These are phyloP conservation scores for Grifola frondosa DNA, from an alignment of 1,284 basidiomycete genomes.

Conservation along the genomic window DNA sequence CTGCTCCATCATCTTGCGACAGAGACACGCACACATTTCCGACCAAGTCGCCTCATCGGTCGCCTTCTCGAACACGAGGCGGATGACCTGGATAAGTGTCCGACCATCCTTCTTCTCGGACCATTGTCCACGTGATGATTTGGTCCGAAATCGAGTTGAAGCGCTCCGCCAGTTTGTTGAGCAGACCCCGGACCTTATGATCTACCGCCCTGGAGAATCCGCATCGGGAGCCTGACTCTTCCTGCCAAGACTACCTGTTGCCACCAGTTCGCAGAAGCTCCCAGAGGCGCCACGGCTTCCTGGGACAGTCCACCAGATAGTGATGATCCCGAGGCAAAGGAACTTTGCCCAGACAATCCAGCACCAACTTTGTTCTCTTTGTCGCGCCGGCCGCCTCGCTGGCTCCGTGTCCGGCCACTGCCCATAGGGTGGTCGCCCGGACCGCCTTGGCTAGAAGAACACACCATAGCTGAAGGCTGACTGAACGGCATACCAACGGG, in stretches of 20 bases:
- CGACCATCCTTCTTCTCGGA: constrained; percentile 85
- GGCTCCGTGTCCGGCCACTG: constrained; percentile 64
- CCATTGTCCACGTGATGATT: constrained; percentile 98
- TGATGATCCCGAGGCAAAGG: constrained; percentile 14
- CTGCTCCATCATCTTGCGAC: constrained; percentile 90
- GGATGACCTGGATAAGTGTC: constrained; percentile 92
- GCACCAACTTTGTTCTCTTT: constrained; percentile 42
- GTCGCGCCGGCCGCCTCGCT: constrained; percentile 64
- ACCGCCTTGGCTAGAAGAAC: constrained; percentile 74
- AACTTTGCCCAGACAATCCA: constrained; percentile 15
- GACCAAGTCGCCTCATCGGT: too few species aligned
- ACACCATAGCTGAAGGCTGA: constrained; percentile 56
- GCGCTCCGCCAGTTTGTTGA: constrained; percentile 96
- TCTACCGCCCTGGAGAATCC: constrained; percentile 80
- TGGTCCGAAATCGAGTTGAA: constrained; percentile 95
- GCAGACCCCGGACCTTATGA: constrained; percentile 82
- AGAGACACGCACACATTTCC: constrained; percentile 89
- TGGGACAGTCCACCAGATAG: constrained; percentile 22
- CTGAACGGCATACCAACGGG: constrained; percentile 43
- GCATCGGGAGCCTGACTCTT: constrained; percentile 43
- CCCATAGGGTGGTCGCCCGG: constrained; percentile 46
- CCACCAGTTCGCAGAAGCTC: constrained; percentile 83
- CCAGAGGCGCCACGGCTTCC: constrained; percentile 74
- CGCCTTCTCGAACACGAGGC: constrained; percentile 93
- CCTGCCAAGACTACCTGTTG: constrained; percentile 36